Percentiles rank a stretch among this genome's conserved stretches.
phyloP scores from a whole-genome alignment of 352 stramenopile genomes.

The Globisporangium megalacanthum region DNA sequence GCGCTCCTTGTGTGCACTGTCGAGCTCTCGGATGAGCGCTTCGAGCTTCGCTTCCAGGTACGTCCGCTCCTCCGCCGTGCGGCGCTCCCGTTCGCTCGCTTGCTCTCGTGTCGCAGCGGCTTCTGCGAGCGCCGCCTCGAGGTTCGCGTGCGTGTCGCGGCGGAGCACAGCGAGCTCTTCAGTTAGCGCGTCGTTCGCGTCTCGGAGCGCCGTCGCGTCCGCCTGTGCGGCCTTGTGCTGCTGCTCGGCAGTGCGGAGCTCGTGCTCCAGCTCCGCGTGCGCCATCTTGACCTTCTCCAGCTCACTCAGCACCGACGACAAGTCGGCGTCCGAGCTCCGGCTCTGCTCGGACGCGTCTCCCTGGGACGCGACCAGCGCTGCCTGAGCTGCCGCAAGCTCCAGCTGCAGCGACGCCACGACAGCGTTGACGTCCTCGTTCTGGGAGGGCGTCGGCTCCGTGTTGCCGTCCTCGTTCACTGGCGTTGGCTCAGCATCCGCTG shows the following conservation, averaged over 20 bases:
- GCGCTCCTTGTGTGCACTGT: conserved; percentile 32
- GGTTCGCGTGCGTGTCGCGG: conserved; percentile 29
- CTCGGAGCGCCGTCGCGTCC: conserved; percentile 24
- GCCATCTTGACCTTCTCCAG: conserved; percentile 59
- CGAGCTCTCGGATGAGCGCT: conserved; percentile 51
- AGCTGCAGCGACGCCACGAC: neutral
- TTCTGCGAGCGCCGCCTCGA: conserved; percentile 27
- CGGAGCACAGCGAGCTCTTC: conserved; percentile 38
- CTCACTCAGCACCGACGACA: conserved; percentile 41
- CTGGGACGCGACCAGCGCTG: neutral
- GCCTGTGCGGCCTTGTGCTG: conserved; percentile 18
- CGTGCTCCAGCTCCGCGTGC: conserved; percentile 38
- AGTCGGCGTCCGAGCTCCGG: neutral
- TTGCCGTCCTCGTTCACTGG: no score
- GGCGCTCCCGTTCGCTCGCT: conserved; percentile 19
- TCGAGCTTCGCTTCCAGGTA: conserved; percentile 73
- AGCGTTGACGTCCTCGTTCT: conserved; percentile 1
- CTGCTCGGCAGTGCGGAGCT: conserved; percentile 17
- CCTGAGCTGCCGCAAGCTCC: neutral
- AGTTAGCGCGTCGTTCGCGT: conserved; percentile 23
- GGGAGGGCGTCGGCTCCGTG: neutral
- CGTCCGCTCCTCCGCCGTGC: conserved; percentile 47
- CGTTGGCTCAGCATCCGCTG: neutral
- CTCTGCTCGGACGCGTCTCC: neutral
- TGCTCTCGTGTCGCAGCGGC: conserved; percentile 11